phyloP scores from a whole-genome alignment of 176 grass and related monocot species.

The Musa itinerans region DNA sequence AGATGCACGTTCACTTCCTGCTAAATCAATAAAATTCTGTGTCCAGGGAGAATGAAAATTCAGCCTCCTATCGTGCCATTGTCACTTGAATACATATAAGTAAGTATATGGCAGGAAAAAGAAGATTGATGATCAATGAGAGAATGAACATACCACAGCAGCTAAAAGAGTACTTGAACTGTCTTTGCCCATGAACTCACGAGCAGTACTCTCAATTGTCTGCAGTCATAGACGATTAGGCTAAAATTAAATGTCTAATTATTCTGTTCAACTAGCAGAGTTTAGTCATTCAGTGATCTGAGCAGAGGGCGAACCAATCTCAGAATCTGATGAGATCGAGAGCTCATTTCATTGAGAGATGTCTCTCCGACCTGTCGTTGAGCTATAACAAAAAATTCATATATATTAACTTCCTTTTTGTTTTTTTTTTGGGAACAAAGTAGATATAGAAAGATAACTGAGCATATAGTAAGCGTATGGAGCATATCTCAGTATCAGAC shows the following conservation, averaged over 20 bases:
- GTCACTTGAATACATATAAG: too few species aligned
- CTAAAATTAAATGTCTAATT: background rate
- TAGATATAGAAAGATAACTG: constrained; percentile 11
- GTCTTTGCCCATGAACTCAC: constrained; percentile 42
- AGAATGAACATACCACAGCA: constrained; percentile 45
- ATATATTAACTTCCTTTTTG: too few species aligned
- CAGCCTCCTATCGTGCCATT: too few species aligned
- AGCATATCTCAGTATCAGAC: constrained; percentile 14
- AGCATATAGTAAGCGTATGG: background rate
- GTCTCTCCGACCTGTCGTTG: constrained; percentile 88
- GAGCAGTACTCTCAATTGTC: constrained; percentile 60
- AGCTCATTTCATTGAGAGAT: constrained; percentile 70
- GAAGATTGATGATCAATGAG: too few species aligned
- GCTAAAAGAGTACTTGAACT: constrained; percentile 57
- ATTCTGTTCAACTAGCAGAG: too few species aligned
- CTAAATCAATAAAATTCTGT: constrained; percentile 89
- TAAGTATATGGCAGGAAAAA: too few species aligned
- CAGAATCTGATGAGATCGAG: constrained; percentile 92
- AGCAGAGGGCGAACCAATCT: constrained; percentile 43
- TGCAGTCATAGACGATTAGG: constrained; percentile 17
- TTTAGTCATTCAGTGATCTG: background rate
- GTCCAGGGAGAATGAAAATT: background rate
- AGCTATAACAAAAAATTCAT: constrained; percentile 26
- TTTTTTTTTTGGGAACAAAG: background rate
- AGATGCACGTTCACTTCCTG: constrained; percentile 82